Percentiles rank a stretch among this genome's conserved stretches.
phyloP scores from a whole-genome alignment of 805 yeast genomes.

The Maudiozyma barnettii region DNA sequence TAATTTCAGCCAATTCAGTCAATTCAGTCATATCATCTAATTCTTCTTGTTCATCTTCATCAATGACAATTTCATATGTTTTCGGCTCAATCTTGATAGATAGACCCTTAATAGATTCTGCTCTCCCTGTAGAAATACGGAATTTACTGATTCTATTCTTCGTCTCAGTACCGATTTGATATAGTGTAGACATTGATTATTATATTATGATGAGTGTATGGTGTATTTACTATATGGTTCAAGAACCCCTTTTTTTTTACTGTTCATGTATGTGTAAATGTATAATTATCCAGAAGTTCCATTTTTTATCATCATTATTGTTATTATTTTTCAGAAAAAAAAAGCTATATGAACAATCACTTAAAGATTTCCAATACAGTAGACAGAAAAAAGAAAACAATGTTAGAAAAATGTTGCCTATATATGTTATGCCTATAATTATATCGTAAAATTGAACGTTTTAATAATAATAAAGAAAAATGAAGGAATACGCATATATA shows the following conservation, averaged over 20 bases:
- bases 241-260: too few species aligned
- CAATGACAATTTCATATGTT: slow-evolving; percentile 26
- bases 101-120: slow-evolving; percentile 50
- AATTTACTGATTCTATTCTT: slow-evolving; percentile 55
- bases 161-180: slow-evolving; percentile 55
- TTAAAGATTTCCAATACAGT: too few species aligned
- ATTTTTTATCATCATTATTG: too few species aligned
- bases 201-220: too few species aligned
- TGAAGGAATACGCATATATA: background rate
- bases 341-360: too few species aligned
- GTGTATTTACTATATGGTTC: too few species aligned
- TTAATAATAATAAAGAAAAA: background rate
- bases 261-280: too few species aligned
- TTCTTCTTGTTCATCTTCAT: slow-evolving; percentile 41
- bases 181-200: slow-evolving; percentile 47
- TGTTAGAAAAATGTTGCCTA: background rate
- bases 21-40: slow-evolving; percentile 36
- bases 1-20: slow-evolving; percentile 59
- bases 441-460: background rate
- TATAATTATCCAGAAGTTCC: too few species aligned
- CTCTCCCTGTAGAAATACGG: slow-evolving; percentile 61
- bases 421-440: background rate
- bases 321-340: too few species aligned
- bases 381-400: too few species aligned
- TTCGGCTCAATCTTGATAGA: slow-evolving; percentile 31